Evolutionary conservation across 2,329 filamentous ascomycete species (phyloP), one percentile per base, ranked within the genome.

Genomic region (Paraphoma sp.): DNA sequence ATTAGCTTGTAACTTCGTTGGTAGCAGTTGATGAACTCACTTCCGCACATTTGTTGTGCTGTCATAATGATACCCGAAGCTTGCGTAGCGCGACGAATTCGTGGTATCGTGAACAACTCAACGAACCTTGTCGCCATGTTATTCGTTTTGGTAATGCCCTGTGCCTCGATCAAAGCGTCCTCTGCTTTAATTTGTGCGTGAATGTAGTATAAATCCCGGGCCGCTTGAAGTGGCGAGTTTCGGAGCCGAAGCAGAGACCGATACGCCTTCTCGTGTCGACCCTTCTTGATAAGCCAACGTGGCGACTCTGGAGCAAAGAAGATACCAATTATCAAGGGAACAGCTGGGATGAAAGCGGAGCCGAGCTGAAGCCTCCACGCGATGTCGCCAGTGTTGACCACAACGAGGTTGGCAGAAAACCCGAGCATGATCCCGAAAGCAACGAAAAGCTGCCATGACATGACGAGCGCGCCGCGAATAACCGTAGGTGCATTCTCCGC

Each of bases 51-150:
- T 45, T 69, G 65, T 48, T 68, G 78, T 65, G 50, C 78, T 62
- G 10, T 73, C 70, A 56, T 95, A 64, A 94, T 90, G 1, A 86
- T 86, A 63, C 87, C 89, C 0, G 90, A 89, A 10, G 90, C 91
- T 29, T 89, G 80, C 4, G 87, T 93, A 2, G 92, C 92, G 18
- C 88, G 83, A 18, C 88, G 84, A 12, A 89, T 80, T 48, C 89
- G 84, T 2, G 89, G 87, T 51, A 91, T 83, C 10, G 86, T 89
- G 68, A 91, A 89, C 1, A 85, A 71, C 69, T 91, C 83, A 40
- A 82, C 45, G 52, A 76, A 76, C 17, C 76, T 68, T 6, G 69
- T 72, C 56, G 77, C 64, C 33, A 74, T 68, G 51, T 73, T 76
- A 45, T 57, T 64, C 57, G 67, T 56, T 23, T 30, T 33, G 11